Conservation (phyloP, 352 stramenopile genomes). For the Phytophthora constricta region DNA sequence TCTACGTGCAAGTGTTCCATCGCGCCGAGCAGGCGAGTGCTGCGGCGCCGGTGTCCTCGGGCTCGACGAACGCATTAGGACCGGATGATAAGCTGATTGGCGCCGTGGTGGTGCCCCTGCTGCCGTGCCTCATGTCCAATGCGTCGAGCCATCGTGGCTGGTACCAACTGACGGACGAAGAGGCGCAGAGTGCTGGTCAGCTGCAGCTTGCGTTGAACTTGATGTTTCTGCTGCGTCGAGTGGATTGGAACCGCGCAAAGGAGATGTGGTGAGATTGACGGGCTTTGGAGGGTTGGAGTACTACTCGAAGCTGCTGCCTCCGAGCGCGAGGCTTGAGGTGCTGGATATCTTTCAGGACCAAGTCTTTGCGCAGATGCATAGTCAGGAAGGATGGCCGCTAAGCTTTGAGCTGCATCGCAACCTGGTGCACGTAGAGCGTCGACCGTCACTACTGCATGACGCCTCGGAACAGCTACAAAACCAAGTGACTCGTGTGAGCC, state of each 20-base stretch:
- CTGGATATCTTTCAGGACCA: conserved; percentile 71
- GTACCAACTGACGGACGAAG: conserved; percentile 62
- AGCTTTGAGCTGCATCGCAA: conserved; percentile 76
- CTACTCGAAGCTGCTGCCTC: conserved; percentile 65
- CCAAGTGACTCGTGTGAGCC: conserved; percentile 54
- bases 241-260: conserved; percentile 51
- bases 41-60: conserved; percentile 6
- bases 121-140: conserved; percentile 66
- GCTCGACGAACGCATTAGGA: conserved; percentile 23
- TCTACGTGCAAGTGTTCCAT: conserved; percentile 71
- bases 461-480: conserved; percentile 60
- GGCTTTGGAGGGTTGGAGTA: conserved; percentile 76
- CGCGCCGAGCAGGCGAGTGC: conserved; percentile 34
- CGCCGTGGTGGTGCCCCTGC: conserved; percentile 57
- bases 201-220: conserved; percentile 65
- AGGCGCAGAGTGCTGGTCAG: conserved; percentile 59
- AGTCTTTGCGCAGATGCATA: conserved; percentile 62
- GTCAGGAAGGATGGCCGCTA: conserved; percentile 64
- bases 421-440: conserved; percentile 64
- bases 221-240: conserved; percentile 47
- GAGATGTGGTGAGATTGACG: conserved; percentile 62
- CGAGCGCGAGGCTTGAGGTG: conserved; percentile 59
- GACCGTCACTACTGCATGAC: conserved; percentile 61
- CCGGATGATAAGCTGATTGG: conserved; percentile 65
- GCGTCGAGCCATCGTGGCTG: conserved; percentile 62